Percentiles rank a stretch among this genome's conserved stretches.
These are phyloP conservation scores for Trichoderma atrobrunneum DNA, from an alignment of 2,329 filamentous ascomycete species.

Conservation along the genomic window DNA sequence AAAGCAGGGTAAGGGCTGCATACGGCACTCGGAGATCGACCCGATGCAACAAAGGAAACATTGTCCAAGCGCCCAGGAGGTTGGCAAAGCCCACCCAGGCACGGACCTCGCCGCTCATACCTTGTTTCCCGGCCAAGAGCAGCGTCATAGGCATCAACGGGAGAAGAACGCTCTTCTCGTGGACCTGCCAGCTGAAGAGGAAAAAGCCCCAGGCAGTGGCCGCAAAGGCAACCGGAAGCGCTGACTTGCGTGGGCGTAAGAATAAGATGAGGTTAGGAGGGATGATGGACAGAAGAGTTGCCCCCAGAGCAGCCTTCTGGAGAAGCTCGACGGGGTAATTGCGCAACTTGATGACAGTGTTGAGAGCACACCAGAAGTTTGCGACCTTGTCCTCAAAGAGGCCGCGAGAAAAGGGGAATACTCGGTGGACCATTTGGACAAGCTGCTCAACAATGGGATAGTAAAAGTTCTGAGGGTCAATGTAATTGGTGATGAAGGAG, in stretches of 20 bases:
- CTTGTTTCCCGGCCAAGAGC: constrained; percentile 73
- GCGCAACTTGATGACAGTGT: constrained; percentile 84
- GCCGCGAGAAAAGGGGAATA: constrained; percentile 94
- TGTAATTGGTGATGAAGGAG: constrained; percentile 53
- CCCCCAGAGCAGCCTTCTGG: constrained; percentile 69
- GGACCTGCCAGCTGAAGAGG: constrained; percentile 94
- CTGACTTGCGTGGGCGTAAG: constrained; percentile 69
- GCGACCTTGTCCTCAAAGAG: constrained; percentile 98
- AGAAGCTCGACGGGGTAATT: constrained; percentile 68
- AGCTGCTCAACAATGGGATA: constrained; percentile 76
- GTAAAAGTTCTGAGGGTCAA: constrained; percentile 65
- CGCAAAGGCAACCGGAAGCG: constrained; percentile 77
- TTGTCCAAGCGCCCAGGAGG: constrained; percentile 82
- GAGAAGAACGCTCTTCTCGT: constrained; percentile 94
- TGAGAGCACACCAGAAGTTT: constrained; percentile 94
- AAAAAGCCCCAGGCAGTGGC: constrained; percentile 95
- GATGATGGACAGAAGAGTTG: constrained; percentile 73
- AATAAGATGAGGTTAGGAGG: constrained; percentile 80
- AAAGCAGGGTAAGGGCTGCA: constrained; percentile 76
- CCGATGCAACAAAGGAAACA: constrained; percentile 84
- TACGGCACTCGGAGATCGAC: constrained; percentile 86
- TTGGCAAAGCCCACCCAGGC: constrained; percentile 98
- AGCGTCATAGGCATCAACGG: constrained; percentile 92
- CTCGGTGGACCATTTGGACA: constrained; percentile 80
- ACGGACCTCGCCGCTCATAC: constrained; percentile 70